phyloP scores from a whole-genome alignment of 805 yeast species.

The Myxozyma sirexii region DNA sequence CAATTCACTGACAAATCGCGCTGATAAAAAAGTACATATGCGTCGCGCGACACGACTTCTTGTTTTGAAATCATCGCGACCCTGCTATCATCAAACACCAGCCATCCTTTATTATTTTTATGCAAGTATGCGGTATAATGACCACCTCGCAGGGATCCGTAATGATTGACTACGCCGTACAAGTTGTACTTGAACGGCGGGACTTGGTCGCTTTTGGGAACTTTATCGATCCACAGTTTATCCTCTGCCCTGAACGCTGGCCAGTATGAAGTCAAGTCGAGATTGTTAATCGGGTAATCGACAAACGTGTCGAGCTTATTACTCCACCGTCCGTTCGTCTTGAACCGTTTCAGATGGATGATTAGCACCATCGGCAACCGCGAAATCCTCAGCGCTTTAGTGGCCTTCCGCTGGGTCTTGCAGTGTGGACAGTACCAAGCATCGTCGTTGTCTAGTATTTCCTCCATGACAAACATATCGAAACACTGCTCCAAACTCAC shows the following conservation, averaged over 20 bases:
- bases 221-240: conserved; percentile 52
- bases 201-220: conserved; percentile 68
- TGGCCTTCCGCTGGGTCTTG: conserved; percentile 60
- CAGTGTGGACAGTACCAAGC: conserved; percentile 86
- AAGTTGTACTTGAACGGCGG: conserved; percentile 80
- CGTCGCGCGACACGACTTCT: conserved; percentile 65
- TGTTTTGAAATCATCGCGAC: conserved; percentile 50
- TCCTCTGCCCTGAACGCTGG: conserved; percentile 51
- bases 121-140: conserved; percentile 84
- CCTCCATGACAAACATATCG: conserved; percentile 73
- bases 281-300: conserved; percentile 60
- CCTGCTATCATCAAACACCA: conserved; percentile 77
- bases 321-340: conserved; percentile 43
- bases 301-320: conserved; percentile 68
- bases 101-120: conserved; percentile 72
- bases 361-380: conserved; percentile 77
- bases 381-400: conserved; percentile 72
- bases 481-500: conserved; percentile 64
- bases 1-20: conserved; percentile 10
- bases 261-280: conserved; percentile 76
- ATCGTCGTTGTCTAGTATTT: conserved; percentile 73
- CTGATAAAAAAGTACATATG: conserved; percentile 76
- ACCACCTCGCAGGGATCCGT: conserved; percentile 80
- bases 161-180: conserved; percentile 82
- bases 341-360: conserved; percentile 84